Base-by-base conservation (phyloP, 2,329 filamentous ascomycete species). In the Ascocoryne sarcoides region DNA sequence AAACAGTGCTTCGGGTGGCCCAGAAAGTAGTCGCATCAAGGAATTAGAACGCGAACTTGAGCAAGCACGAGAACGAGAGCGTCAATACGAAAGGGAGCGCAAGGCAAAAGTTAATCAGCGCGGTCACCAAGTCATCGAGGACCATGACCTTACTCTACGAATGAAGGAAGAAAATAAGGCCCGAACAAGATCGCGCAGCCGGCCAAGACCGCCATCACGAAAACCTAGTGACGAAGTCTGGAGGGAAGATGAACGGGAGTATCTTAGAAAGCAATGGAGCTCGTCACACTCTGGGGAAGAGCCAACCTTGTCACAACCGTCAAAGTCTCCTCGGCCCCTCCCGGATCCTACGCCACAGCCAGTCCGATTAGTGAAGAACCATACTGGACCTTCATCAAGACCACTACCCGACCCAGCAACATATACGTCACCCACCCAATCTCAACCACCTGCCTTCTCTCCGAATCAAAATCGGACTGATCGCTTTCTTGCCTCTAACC, bases 31-130 rank as follows among this genome's bases (percentile, higher is more conserved):
- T 48, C 78, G 88, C 30, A 80, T 95, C 47, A 75, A 75, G 53
- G 82, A 95, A 58, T 70, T 96, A 4, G 90, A 96, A 63, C 69
- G 71, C 21, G 75, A 85, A 55, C 68, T 86, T 1, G 76, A 79
- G 53, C 70, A 76, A 53, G 80, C 82, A 10, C 75, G 79, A 49
- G 76, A 81, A 49, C 70, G 81, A 32, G 81, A 85, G 55, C 68
- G 68, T 29, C 70, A 75, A 51, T 83, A 83, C 52, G 70, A 81
- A 53, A 63, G 62, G 17, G 77, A 80, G 55, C 68, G 78, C 10
- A 69, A 77, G 45, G 69, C 72, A 18, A 63, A 71, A 39, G 19
- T 51, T 15, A 45, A 44, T 29, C 36, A 44, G 14, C 45, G 49
- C 12, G 49, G 44, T 20, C 56, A 46, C 8, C 47, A 57, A 23